Percentiles rank a stretch among this genome's conserved stretches.
These are phyloP conservation scores for Quercus agrifolia DNA, from an alignment of 306 rosid genomes.

Conservation along the genomic window DNA sequence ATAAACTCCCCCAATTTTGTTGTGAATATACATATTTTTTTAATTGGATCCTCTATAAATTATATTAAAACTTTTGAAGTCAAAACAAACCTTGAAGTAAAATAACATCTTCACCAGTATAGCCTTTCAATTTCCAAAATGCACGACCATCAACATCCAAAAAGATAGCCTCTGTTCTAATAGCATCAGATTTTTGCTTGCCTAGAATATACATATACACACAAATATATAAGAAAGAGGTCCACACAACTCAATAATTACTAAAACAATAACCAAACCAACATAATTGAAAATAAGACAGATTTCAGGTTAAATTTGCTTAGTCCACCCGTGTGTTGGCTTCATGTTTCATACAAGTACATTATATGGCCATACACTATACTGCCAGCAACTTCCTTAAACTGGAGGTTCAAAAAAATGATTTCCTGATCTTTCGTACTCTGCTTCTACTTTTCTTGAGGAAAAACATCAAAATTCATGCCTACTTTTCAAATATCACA, in stretches of 20 bases:
- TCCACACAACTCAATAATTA: neutral
- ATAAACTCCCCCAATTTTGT: neutral
- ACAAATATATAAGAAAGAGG: neutral
- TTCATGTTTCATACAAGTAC: neutral
- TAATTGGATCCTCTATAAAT: neutral
- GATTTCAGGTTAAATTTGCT: neutral
- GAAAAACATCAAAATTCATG: neutral
- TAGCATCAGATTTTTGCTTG: constrained; percentile 21
- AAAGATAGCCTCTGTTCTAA: constrained; percentile 35
- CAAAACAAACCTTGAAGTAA: constrained; percentile 46
- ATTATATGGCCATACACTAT: neutral
- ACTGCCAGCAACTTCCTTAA: neutral
- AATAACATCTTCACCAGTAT: constrained; percentile 19
- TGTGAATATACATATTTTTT: neutral
- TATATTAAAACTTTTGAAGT: neutral
- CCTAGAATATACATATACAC: constrained; percentile 12
- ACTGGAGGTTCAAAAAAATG: neutral
- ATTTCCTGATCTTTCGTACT: neutral
- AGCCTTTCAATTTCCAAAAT: constrained; percentile 41
- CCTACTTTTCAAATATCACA: neutral
- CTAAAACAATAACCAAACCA: neutral
- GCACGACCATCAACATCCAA: constrained; percentile 41
- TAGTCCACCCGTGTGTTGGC: neutral
- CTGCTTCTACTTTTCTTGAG: neutral
- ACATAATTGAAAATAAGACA: neutral